Evolutionary conservation across 768 basidiomycete species (phyloP).

Genomic region (Suillus subalutaceus): DNA sequence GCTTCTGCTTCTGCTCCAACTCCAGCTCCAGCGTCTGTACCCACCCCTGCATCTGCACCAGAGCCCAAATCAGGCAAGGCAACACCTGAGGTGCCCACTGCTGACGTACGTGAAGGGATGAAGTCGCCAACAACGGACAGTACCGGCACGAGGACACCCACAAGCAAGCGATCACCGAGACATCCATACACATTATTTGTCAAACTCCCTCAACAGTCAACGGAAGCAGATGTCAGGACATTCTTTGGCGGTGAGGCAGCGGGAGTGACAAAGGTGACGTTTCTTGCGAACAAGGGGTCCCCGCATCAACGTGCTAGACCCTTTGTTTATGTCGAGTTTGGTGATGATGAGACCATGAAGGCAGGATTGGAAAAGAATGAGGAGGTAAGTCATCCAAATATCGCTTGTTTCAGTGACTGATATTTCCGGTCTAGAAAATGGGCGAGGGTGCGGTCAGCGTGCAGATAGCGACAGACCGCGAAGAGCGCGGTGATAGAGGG

Average conservation of each 20-base stretch:
- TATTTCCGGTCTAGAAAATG: conserved; percentile 54
- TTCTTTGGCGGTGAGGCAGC: conserved; percentile 75
- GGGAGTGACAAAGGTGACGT: conserved; percentile 69
- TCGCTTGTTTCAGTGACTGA: conserved; percentile 15
- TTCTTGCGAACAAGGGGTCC: conserved; percentile 22
- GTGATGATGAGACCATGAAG: conserved; percentile 84
- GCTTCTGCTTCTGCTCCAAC: neutral
- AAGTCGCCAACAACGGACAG: conserved; percentile 64
- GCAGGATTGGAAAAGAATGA: conserved; percentile 74
- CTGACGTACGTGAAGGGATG: conserved; percentile 38
- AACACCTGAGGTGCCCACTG: conserved; percentile 34
- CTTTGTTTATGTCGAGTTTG: conserved; percentile 89
- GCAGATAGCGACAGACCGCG: conserved; percentile 68
- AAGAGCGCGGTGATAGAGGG: conserved; percentile 37
- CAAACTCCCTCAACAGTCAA: conserved; percentile 56
- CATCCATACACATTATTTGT: conserved; percentile 89
- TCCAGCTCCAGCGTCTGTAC: neutral
- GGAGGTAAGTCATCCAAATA: conserved; percentile 49
- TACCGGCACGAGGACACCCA: conserved; percentile 72
- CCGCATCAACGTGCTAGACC: conserved; percentile 54
- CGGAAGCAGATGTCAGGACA: conserved; percentile 69
- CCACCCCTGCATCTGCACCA: neutral
- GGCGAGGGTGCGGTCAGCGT: conserved; percentile 69
- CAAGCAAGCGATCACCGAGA: conserved; percentile 58
- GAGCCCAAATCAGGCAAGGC: conserved; percentile 43